phyloP scores from a whole-genome alignment of 805 yeast genomes.

The Metschnikowia koreensis region DNA sequence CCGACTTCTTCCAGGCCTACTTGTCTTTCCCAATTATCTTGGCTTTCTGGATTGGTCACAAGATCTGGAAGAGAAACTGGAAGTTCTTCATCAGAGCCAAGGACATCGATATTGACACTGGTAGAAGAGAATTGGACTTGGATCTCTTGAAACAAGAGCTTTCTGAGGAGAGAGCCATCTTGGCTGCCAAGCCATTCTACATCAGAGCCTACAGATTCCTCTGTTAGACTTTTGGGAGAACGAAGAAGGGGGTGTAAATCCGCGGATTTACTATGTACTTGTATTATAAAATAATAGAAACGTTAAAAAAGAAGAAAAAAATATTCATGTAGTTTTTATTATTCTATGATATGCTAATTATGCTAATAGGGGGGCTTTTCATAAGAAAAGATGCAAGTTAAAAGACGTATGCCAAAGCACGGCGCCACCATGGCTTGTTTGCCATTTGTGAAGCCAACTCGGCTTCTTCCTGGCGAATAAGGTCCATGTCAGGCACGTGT shows the following conservation, averaged over 20 bases:
- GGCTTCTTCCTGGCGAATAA: slow-evolving; percentile 24
- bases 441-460: slow-evolving; percentile 11
- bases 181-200: slow-evolving; percentile 46
- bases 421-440: slow-evolving; percentile 13
- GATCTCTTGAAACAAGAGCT: slow-evolving; percentile 44
- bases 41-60: slow-evolving; percentile 56
- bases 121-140: slow-evolving; percentile 39
- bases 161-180: slow-evolving; percentile 52
- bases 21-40: slow-evolving; percentile 63
- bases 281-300: not conserved
- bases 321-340: not conserved
- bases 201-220: slow-evolving; percentile 55
- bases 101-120: slow-evolving; percentile 38
- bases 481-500: slow-evolving; percentile 23
- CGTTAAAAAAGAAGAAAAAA: not conserved
- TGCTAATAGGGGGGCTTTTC: not conserved
- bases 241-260: not conserved
- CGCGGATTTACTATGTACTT: not conserved
- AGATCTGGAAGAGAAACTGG: slow-evolving; percentile 46
- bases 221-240: slow-evolving; percentile 37
- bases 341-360: slow-evolving; percentile 1
- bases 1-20: slow-evolving; percentile 60
- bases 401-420: slow-evolving; percentile 9
- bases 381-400: not conserved
- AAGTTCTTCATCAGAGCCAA: slow-evolving; percentile 27